Evolutionary conservation across 1,284 basidiomycete genomes (phyloP).

Genomic region (Heterobasidion parviporum): DNA sequence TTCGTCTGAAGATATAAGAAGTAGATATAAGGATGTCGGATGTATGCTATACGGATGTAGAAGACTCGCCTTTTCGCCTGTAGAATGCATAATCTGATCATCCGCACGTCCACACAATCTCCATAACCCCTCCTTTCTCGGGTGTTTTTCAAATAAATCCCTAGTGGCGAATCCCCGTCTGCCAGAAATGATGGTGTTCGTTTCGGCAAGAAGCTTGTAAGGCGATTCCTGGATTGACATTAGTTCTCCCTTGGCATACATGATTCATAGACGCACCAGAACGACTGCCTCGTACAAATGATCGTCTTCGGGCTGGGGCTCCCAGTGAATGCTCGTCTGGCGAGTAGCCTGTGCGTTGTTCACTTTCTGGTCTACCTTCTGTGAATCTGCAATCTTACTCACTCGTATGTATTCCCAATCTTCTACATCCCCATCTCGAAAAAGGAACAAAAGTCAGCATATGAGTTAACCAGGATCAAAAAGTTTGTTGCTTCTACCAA

Average conservation of each 20-base stretch:
- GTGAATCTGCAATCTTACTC: neutral
- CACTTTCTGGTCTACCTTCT: neutral
- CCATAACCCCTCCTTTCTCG: slow-evolving; percentile 15
- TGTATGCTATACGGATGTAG: neutral
- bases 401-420: neutral
- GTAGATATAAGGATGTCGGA: neutral
- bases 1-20: slow-evolving; percentile 12
- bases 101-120: slow-evolving; percentile 14
- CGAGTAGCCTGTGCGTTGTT: neutral
- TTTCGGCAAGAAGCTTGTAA: neutral
- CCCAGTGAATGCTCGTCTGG: neutral
- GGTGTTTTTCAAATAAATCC: slow-evolving; percentile 20
- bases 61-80: slow-evolving; percentile 22
- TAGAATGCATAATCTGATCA: slow-evolving; percentile 19
- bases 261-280: neutral
- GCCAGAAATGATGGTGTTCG: slow-evolving; percentile 1
- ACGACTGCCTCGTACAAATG: neutral
- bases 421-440: neutral
- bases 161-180: slow-evolving; percentile 2
- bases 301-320: neutral
- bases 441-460: neutral
- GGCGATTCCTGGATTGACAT: neutral
- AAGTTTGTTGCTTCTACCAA: neutral
- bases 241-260: neutral
- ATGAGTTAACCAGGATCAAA: no score